Evolutionary conservation across 2,329 filamentous ascomycete species (phyloP).

Genomic region (Orbilia blumenaviensis): DNA sequence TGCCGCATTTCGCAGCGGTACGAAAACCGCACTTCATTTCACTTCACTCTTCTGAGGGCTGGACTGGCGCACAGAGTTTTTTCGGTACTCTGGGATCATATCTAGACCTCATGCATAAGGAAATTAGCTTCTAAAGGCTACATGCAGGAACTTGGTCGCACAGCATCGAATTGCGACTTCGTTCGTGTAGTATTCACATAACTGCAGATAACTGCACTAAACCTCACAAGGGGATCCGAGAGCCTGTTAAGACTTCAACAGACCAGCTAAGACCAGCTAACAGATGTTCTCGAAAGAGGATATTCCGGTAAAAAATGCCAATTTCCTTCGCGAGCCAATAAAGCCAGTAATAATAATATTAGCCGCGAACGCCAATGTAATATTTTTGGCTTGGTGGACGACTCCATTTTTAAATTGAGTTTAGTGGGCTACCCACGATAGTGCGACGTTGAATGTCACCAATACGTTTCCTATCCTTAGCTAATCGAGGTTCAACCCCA

Average conservation of each 20-base stretch:
- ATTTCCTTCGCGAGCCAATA: constrained; percentile 33
- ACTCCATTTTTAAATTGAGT: constrained; percentile 40
- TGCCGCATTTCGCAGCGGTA: constrained; percentile 25
- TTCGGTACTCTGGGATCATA: constrained; percentile 1
- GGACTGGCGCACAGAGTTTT: constrained; percentile 16
- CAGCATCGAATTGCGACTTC: constrained; percentile 35
- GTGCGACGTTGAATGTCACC: constrained; percentile 51
- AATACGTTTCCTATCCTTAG: constrained; percentile 48
- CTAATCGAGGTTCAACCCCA: constrained; percentile 30
- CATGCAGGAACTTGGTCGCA: constrained; percentile 35
- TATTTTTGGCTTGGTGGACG: constrained; percentile 6
- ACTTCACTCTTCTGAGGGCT: neutral
- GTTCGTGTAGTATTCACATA: neutral
- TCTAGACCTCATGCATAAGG: constrained; percentile 32
- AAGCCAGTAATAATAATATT: no score
- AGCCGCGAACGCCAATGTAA: constrained; percentile 22
- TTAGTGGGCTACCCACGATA: constrained; percentile 30
- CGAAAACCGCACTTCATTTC: neutral
- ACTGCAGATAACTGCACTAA: neutral
- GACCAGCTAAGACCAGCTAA: no score
- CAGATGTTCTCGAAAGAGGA: constrained; percentile 29
- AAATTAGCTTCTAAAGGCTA: constrained; percentile 36
- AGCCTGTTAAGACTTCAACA: no score
- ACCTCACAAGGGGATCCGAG: no score
- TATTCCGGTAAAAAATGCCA: constrained; percentile 20